phyloP scores from a whole-genome alignment of 2,329 filamentous ascomycete species.

The Colletotrichum truncatum region DNA sequence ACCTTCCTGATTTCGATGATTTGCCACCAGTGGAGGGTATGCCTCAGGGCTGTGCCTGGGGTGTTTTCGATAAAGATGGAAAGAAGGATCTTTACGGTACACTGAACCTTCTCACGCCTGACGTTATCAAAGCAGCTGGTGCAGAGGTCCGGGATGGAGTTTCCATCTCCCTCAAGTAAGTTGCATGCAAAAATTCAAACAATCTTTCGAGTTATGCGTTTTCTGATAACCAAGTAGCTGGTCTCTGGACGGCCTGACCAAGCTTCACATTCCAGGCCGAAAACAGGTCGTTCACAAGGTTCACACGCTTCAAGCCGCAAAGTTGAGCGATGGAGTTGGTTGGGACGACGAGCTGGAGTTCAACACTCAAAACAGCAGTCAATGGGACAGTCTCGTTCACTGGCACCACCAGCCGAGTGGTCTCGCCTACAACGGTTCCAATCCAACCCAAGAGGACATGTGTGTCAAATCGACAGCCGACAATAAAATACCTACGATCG shows the following conservation, averaged over 20 bases:
- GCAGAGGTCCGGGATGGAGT: slow-evolving; percentile 56
- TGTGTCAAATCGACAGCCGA: slow-evolving; percentile 35
- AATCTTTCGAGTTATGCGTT: not conserved
- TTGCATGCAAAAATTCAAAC: not conserved
- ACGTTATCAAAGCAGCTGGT: slow-evolving; percentile 50
- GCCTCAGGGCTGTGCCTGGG: slow-evolving; percentile 61
- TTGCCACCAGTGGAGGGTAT: slow-evolving; percentile 52
- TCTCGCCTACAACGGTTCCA: slow-evolving; percentile 59
- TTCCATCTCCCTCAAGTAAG: slow-evolving; percentile 62
- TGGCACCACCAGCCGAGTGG: slow-evolving; percentile 53
- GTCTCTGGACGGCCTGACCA: slow-evolving; percentile 50
- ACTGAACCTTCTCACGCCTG: slow-evolving; percentile 60
- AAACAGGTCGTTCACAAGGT: slow-evolving; percentile 46
- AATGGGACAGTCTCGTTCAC: slow-evolving; percentile 65
- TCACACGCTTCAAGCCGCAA: slow-evolving; percentile 42
- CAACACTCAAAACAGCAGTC: slow-evolving; percentile 64
- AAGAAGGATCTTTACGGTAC: slow-evolving; percentile 60
- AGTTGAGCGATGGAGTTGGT: slow-evolving; percentile 37
- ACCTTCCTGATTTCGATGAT: slow-evolving; percentile 54
- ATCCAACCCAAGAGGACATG: slow-evolving; percentile 46
- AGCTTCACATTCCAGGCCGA: slow-evolving; percentile 45
- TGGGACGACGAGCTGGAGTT: slow-evolving; percentile 62
- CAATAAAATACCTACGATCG: slow-evolving; percentile 46
- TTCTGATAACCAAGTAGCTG: slow-evolving; percentile 40
- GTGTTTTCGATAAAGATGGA: slow-evolving; percentile 59